Conservation (phyloP, 306 rosid genomes). For the Sesbania bispinosa region DNA sequence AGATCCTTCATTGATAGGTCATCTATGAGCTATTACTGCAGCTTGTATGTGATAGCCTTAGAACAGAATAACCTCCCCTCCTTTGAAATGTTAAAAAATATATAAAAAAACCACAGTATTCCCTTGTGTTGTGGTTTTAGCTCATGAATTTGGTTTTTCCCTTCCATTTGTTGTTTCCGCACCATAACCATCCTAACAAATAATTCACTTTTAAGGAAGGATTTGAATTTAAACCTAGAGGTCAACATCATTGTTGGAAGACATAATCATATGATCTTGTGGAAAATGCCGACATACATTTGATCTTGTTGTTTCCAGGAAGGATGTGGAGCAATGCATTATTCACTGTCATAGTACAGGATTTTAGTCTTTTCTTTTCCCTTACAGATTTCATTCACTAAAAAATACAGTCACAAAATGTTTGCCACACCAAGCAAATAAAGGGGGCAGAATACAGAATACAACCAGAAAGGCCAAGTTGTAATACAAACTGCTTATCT, state of each 20-base stretch:
- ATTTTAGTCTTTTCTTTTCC: neutral
- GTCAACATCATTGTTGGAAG: neutral
- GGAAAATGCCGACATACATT: slow-evolving; percentile 8
- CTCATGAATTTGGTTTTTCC: too few species aligned
- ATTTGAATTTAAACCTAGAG: too few species aligned
- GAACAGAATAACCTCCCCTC: neutral
- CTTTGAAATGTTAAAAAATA: too few species aligned
- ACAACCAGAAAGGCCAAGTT: too few species aligned
- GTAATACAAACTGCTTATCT: too few species aligned
- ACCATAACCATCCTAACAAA: neutral
- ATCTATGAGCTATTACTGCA: neutral
- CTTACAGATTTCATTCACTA: too few species aligned
- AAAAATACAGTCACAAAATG: neutral
- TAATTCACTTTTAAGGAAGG: neutral
- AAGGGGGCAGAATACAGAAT: too few species aligned
- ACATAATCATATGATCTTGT: neutral
- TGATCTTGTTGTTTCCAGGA: too few species aligned
- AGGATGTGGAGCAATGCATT: too few species aligned
- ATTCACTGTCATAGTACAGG: neutral
- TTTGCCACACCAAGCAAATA: neutral
- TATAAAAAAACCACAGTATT: too few species aligned
- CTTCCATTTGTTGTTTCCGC: too few species aligned
- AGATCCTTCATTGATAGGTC: neutral
- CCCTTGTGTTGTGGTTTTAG: too few species aligned
- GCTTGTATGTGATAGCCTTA: neutral